Percentiles rank a stretch among this genome's conserved stretches.
These are phyloP conservation scores for Warburgia ugandensis DNA, from an alignment of 164 flowering plant species.

Conservation along the genomic window DNA sequence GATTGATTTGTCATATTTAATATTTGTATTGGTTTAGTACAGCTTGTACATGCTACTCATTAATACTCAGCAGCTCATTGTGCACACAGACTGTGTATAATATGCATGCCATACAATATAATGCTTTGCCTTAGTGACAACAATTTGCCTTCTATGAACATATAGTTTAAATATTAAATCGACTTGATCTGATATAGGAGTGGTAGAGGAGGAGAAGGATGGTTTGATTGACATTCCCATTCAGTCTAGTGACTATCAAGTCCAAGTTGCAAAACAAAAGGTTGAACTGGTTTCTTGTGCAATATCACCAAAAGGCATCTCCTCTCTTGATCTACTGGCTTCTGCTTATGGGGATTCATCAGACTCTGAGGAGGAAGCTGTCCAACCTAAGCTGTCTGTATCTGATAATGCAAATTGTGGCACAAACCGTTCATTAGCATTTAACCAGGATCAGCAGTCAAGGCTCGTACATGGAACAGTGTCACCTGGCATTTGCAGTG, in stretches of 20 bases:
- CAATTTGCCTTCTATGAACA: no score
- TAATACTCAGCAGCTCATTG: no score
- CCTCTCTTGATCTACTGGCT: constrained; percentile 81
- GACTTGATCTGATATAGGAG: constrained; percentile 23
- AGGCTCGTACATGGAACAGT: neutral
- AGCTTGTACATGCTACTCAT: no score
- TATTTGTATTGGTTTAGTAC: no score
- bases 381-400: constrained; percentile 23
- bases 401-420: constrained; percentile 18
- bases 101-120: no score
- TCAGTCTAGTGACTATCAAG: constrained; percentile 28
- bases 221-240: constrained; percentile 46
- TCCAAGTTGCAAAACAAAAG: constrained; percentile 24
- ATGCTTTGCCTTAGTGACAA: no score
- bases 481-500: no score
- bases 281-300: constrained; percentile 22
- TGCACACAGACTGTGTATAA: no score
- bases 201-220: constrained; percentile 24
- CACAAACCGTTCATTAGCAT: constrained; percentile 17
- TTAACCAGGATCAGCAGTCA: neutral
- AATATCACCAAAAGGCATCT: constrained; percentile 23
- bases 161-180: neutral
- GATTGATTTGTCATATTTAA: no score
- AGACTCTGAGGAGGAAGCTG: constrained; percentile 74
- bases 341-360: constrained; percentile 70